Conservation (phyloP, 805 yeast species). For the Starmerella powellii region DNA sequence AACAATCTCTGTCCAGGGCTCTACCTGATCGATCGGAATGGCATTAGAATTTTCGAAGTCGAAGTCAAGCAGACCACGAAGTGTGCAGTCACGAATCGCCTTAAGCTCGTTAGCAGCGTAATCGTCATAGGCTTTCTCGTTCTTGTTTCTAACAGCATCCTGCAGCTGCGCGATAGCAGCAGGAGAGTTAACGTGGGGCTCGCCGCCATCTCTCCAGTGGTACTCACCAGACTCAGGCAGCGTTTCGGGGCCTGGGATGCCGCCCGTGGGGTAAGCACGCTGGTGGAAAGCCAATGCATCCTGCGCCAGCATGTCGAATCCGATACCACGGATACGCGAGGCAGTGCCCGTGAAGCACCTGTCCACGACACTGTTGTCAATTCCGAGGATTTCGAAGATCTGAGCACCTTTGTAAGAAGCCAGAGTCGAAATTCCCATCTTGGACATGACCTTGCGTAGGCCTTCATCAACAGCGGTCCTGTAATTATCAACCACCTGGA, state of each 20-base stretch:
- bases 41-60: conserved; percentile 60
- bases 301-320: conserved; percentile 91
- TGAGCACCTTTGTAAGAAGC: conserved; percentile 99
- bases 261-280: conserved; percentile 75
- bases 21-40: conserved; percentile 94
- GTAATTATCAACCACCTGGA: conserved; percentile 60
- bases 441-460: conserved; percentile 91
- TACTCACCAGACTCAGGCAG: conserved; percentile 94
- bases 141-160: conserved; percentile 96
- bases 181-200: conserved; percentile 88
- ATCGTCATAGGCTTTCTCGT: conserved; percentile 82
- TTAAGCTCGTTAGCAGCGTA: conserved; percentile 84
- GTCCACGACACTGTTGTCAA: conserved; percentile 89
- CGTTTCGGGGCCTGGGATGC: conserved; percentile 54
- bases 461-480: conserved; percentile 81
- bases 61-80: conserved; percentile 86
- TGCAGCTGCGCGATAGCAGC: conserved; percentile 88
- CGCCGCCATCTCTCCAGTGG: conserved; percentile 98
- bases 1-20: conserved; percentile 98
- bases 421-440: conserved; percentile 97
- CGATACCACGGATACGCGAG: conserved; percentile 88
- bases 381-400: conserved; percentile 92
- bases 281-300: conserved; percentile 92
- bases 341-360: conserved; percentile 96
- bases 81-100: conserved; percentile 82